Evolutionary conservation across 345 rosid genomes (phyloP), one percentile per base, ranked within the genome.

Genomic region (Hirschfeldia incana): DNA sequence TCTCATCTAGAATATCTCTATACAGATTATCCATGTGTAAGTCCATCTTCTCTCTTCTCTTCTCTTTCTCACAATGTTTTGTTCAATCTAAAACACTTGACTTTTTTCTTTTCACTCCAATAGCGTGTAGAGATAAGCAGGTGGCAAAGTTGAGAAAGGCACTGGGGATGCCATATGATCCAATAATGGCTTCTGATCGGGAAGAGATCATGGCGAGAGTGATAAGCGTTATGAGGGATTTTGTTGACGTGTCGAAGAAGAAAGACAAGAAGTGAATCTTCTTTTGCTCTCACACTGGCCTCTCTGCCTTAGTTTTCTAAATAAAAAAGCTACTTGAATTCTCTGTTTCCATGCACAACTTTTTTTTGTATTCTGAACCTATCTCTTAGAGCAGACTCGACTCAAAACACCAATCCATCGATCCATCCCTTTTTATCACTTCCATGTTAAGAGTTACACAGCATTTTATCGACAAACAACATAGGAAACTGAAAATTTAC

Each of bases 241-340:
- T 55, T 8, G n/a, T 3, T 9, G 26, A 55, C 55, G 55, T 53
- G 4, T 75, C n/a, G 65, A 75, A 26, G 28, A 74, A 66, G 57
- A 75, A 75, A 55, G 65, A 36, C 30, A 75, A 36, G 10, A 65
- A 21, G 49, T 67, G 49, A 75, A 37, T 17, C 55, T 46, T 46
- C 55, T 46, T 46, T 46, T 46, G 55, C 16, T 46, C 16, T 13
- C 55, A 46, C 21, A 21, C 21, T 4, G 55, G 55, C 6, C 6
- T 46, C 16, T 46, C 55, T 46, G 55, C 55, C 55, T 46, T 46
- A 46, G 5, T 12, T 16, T 46, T 46, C 6, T 4, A 13, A 12
- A 12, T 6, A 46, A 46, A 46, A 21, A 21, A 21, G 55, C 55
- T 46, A 46, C 55, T 46, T 46, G 16, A 46, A 4, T 44, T 11